Evolutionary conservation across 1,139 yeast species (phyloP), one percentile per base, ranked within the genome.

Genomic region (Magnusiomyces starmeri): DNA sequence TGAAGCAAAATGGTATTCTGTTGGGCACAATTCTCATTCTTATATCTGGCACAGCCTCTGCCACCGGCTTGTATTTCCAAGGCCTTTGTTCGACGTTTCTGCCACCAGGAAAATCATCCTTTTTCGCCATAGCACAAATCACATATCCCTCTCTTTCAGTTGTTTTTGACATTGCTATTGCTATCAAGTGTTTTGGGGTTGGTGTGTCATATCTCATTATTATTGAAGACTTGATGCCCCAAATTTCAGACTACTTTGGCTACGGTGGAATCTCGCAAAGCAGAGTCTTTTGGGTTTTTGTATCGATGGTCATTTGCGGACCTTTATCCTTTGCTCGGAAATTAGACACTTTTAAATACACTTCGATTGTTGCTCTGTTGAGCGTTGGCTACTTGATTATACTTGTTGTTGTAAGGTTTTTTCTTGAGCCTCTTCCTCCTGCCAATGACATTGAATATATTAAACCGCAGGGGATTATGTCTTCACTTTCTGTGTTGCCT

Each of bases 111-210:
- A 76, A 81, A 51, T 92, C 97, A 6, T 85, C 95, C 1, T 92
- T 90, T 67, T 90, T 90, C 70, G 80, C 85, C 37, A 73, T 92
- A 21, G 86, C 97, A 61, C 79, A 83, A 52, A 77, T 86, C 52
- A 85, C 97, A 0, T 89, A 88, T 64, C 97, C 97, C 0, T 72
- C 77, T n/a, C 70, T 89, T 45, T 81, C 95, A 1, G 83, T 89
- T 35, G 68, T 87, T 34, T 90, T 90, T 70, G 97, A 90, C 68
- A 64, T 83, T 16, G 95, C 96, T 16, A 89, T 90, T 65, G 89
- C 92, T 24, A 73, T 89, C 53, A 95, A 90, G 67, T 86, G 95
- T 70, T 90, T 86, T 70, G 98, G 98, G 14, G 97, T 89, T 4
- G 92, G 94, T 1, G 80, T 92, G 14, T 83, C 94, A 51, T 92